Percentiles rank a stretch among this genome's conserved stretches.
These are phyloP conservation scores for Brassica balearica DNA, from an alignment of 441 rosid genomes.

Conservation along the genomic window DNA sequence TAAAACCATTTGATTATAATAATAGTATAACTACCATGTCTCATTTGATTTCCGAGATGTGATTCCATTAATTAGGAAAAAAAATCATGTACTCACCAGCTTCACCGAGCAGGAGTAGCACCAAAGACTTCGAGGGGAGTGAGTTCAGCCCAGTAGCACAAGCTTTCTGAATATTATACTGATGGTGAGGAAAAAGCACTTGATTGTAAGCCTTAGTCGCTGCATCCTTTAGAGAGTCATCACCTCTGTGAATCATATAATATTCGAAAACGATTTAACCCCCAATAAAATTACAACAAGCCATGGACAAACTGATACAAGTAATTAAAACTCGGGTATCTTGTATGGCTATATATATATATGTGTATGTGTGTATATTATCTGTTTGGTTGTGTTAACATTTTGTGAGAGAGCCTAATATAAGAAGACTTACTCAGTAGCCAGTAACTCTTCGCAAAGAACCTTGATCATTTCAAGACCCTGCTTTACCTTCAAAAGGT, in stretches of 20 bases:
- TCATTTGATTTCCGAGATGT: neutral
- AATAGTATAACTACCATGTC: neutral
- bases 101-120: slow-evolving; percentile 57
- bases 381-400: neutral
- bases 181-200: slow-evolving; percentile 83
- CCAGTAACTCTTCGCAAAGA: slow-evolving; percentile 71
- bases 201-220: slow-evolving; percentile 83
- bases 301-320: neutral
- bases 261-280: neutral
- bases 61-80: neutral
- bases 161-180: slow-evolving; percentile 79
- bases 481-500: slow-evolving; percentile 80
- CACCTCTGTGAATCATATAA: slow-evolving; percentile 18
- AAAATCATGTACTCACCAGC: slow-evolving; percentile 59
- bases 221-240: slow-evolving; percentile 53
- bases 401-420: neutral
- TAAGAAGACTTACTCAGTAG: slow-evolving; percentile 56
- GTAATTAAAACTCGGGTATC: neutral
- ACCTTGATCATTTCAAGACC: slow-evolving; percentile 85
- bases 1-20: neutral
- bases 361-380: neutral
- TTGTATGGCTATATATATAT: neutral
- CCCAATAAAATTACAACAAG: neutral
- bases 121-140: slow-evolving; percentile 70
- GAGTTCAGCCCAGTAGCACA: slow-evolving; percentile 85